A percentile compares a stretch with the other conserved stretches of the same genome.
Evolutionary conservation across 441 rosid species (phyloP).

Genomic region (Euphorbia celastroides): DNA sequence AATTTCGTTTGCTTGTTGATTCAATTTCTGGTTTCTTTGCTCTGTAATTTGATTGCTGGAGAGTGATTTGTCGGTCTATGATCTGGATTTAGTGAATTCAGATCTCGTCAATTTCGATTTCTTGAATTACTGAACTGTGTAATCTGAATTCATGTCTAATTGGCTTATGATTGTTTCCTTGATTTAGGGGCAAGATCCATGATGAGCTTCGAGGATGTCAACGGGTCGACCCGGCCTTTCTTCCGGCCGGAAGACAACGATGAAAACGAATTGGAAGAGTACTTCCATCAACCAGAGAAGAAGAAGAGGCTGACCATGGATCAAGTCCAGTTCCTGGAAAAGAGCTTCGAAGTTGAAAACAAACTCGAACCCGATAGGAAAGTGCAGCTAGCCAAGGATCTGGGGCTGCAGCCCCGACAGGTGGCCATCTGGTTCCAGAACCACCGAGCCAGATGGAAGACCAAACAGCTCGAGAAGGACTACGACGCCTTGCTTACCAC

Average conservation of each 20-base stretch:
- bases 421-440: slow-evolving; percentile 78
- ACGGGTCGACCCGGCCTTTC: slow-evolving; percentile 32
- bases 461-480: slow-evolving; percentile 63
- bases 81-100: not conserved
- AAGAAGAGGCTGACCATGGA: slow-evolving; percentile 48
- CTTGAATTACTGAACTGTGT: no score
- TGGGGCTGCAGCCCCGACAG: slow-evolving; percentile 69
- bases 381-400: slow-evolving; percentile 66
- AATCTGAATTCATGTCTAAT: no score
- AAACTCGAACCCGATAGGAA: slow-evolving; percentile 76
- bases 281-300: slow-evolving; percentile 60
- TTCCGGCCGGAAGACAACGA: slow-evolving; percentile 41
- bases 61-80: not conserved
- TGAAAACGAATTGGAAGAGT: slow-evolving; percentile 58
- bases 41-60: not conserved
- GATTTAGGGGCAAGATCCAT: slow-evolving; percentile 50
- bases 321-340: slow-evolving; percentile 66
- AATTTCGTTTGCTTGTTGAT: not conserved
- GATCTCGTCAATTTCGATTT: not conserved
- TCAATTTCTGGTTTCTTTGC: not conserved
- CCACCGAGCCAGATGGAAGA: slow-evolving; percentile 72
- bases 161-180: not conserved
- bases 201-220: slow-evolving; percentile 52
- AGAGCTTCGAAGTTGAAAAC: slow-evolving; percentile 63
- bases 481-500: slow-evolving; percentile 42